Base-by-base conservation (phyloP, 108 stramenopile genomes). In the Epithemia pelagica region DNA sequence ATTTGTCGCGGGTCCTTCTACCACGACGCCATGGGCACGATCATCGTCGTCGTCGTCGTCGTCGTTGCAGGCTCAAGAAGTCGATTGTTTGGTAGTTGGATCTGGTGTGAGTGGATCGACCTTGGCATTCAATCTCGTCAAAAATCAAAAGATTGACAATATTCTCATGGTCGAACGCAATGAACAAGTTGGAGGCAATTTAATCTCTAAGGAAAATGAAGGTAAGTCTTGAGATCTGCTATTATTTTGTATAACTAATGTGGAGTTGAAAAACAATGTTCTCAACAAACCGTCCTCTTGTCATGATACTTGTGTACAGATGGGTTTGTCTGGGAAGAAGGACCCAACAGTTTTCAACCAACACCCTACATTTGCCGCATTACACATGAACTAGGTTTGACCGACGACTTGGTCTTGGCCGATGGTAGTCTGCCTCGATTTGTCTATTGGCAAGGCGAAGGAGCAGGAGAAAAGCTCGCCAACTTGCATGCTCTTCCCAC, bases 301-400 rank as follows among this genome's bases (percentile, higher is more conserved):
- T n/a, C n/a, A n/a, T n/a, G n/a, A n/a, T n/a, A n/a, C n/a, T n/a
- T n/a, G n/a, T n/a, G n/a, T 15, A 15, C 5, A 46, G 95, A 94
- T 56, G 95, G 87, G 20, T 98, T 97, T 71, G 54, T 95, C 8
- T 98, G 91, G 90, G 96, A 98, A 73, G 90, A 95, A 70, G 98
- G 98, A 3, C 96, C 98, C 53, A 96, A 96, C 73, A 85, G 86
- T 18, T 98, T 94, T 78, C 90, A 89, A 52, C 85, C 96, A 26
- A 88, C 88, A 27, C 91, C 96, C 7, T 80, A 82, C 65, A 94
- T 97, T 53, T 77, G 96, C 26, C 85, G 91, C 21, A 87, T 92
- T 29, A 81, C 92, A 0, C 79, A 94, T 59, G 98, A 98, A 60
- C 72, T 98, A 29, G 94, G 92, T 30, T 83, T 98, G 31, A 65